These are phyloP conservation scores for Mortierella sp. DNA, from an alignment of 371 early-diverging fungal genomes.

Conservation along the genomic window DNA sequence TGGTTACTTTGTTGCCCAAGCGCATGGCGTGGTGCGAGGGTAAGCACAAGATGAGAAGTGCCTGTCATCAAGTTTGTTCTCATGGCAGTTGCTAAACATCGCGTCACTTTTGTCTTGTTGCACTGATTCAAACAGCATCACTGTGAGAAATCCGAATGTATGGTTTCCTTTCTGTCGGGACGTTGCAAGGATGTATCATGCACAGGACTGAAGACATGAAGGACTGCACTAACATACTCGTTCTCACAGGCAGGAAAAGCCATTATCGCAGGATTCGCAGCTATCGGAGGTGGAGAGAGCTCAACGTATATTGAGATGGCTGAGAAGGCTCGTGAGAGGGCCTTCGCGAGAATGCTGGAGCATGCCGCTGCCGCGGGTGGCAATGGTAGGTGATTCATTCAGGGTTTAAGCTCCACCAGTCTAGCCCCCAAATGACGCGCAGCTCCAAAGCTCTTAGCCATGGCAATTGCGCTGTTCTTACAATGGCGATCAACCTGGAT, in stretches of 20 bases:
- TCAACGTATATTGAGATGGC: slow-evolving; percentile 52
- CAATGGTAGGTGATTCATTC: slow-evolving; percentile 23
- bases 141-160: slow-evolving; percentile 53
- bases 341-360: slow-evolving; percentile 45
- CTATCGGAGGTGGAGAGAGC: slow-evolving; percentile 45
- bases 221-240: too few relatives aligned
- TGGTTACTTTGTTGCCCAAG: slow-evolving; percentile 39
- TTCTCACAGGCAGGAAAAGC: slow-evolving; percentile 38
- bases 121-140: slow-evolving; percentile 18
- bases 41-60: slow-evolving; percentile 1
- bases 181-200: too few relatives aligned
- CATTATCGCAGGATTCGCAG: slow-evolving; percentile 36
- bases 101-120: neutral
- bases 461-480: too few relatives aligned
- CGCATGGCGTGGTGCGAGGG: slow-evolving; percentile 53
- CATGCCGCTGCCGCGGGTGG: slow-evolving; percentile 51
- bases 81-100: slow-evolving; percentile 2
- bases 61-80: neutral
- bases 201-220: too few relatives aligned
- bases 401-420: too few relatives aligned
- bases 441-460: neutral
- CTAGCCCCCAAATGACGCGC: too few relatives aligned
- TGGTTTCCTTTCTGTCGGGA: neutral
- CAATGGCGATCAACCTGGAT: neutral
- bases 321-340: slow-evolving; percentile 53